Evolutionary conservation across 2,329 filamentous ascomycete species (phyloP).

Genomic region (Akanthomyces uredinophilus): DNA sequence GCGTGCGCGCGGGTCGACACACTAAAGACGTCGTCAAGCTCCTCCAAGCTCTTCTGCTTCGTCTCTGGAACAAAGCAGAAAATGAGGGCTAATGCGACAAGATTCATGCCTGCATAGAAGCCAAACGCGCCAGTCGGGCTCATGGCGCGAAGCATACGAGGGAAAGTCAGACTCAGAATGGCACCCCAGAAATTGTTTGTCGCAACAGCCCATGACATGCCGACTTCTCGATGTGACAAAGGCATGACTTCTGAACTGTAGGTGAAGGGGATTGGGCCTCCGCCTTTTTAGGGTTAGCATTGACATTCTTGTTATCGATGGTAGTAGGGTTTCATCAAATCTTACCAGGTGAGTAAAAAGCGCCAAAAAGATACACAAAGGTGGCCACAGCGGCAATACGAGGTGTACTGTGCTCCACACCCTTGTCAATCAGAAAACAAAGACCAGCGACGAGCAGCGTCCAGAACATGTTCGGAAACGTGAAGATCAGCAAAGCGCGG

Average conservation of each 20-base stretch:
- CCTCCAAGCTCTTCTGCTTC: constrained; percentile 33
- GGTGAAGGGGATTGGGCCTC: constrained; percentile 53
- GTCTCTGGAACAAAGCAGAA: constrained; percentile 56
- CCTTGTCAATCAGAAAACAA: constrained; percentile 28
- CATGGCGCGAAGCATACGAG: constrained; percentile 36
- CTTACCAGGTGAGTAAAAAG: constrained; percentile 55
- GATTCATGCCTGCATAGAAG: constrained; percentile 57
- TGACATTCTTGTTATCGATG: not conserved
- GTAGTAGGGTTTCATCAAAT: not conserved
- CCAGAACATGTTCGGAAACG: constrained; percentile 61
- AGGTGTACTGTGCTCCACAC: constrained; percentile 31
- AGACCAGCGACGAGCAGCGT: constrained; percentile 41
- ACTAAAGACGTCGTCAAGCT: constrained; percentile 35
- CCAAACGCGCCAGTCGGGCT: constrained; percentile 33
- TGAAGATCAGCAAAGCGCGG: constrained; percentile 53
- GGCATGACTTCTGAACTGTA: constrained; percentile 58
- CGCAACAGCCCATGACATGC: constrained; percentile 56
- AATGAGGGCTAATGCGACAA: constrained; percentile 57
- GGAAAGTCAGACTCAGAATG: constrained; percentile 43
- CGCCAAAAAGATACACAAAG: constrained; percentile 58
- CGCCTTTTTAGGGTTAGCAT: constrained; percentile 22
- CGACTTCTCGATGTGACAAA: constrained; percentile 53
- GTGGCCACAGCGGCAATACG: constrained; percentile 50
- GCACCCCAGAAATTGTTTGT: constrained; percentile 49
- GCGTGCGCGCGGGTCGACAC: constrained; percentile 29